phyloP scores from a whole-genome alignment of 164 flowering plant genomes.

The Santalum album region DNA sequence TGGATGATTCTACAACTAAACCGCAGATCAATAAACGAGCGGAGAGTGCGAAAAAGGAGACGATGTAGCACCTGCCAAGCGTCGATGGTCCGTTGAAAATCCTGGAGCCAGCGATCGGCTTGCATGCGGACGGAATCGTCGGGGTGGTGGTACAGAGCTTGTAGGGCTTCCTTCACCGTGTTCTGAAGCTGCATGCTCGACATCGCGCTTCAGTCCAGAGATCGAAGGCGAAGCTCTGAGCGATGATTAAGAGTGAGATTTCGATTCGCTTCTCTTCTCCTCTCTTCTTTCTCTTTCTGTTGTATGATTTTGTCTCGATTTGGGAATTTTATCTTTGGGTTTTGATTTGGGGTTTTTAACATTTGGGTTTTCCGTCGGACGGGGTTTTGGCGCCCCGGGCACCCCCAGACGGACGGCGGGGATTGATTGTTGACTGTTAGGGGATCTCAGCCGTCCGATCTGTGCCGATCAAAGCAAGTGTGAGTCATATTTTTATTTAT shows the following conservation, averaged over 20 bases:
- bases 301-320: not conserved
- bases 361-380: not conserved
- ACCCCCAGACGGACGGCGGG: not conserved
- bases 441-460: too few relatives aligned
- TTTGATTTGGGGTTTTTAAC: not conserved
- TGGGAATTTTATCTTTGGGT: too few relatives aligned
- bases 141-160: slow-evolving; percentile 87
- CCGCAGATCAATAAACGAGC: too few relatives aligned
- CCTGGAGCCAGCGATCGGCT: slow-evolving; percentile 98
- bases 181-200: slow-evolving; percentile 56
- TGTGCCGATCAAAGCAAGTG: too few relatives aligned
- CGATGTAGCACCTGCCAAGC: slow-evolving; percentile 83
- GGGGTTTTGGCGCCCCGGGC: slow-evolving; percentile 1
- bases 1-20: too few relatives aligned
- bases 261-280: not conserved
- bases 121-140: slow-evolving; percentile 78
- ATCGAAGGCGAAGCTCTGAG: not conserved
- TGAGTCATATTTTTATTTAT: too few relatives aligned
- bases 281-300: not conserved
- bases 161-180: slow-evolving; percentile 95
- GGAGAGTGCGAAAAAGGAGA: too few relatives aligned
- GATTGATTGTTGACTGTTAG: too few relatives aligned
- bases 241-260: not conserved
- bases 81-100: slow-evolving; percentile 86
- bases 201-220: not conserved